Base-by-base conservation (phyloP, 345 rosid genomes). In the Streptanthus diversifolius region DNA sequence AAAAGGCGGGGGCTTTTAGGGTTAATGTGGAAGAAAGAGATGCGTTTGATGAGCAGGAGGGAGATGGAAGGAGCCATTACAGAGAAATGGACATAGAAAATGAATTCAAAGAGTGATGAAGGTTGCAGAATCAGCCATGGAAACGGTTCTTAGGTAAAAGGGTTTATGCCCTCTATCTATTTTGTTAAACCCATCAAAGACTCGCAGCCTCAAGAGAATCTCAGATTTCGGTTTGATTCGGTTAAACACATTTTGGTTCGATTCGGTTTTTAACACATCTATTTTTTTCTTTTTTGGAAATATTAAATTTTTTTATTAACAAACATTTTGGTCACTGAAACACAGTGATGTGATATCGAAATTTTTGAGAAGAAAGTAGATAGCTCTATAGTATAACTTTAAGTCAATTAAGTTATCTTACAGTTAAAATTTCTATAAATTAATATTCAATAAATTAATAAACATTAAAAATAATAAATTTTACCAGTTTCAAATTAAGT, bases 41-140 rank as follows among this genome's bases (percentile, higher is more conserved):
- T 25, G 69, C 92, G 85, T 72, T 68, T 84, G 45, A 77, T 71
- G 67, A 85, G 85, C 47, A 91, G 82, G 27, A 83, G 84, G 70
- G 88, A 81, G 48, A 81, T 63, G 9, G 83, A 71, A 67, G 51
- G 71, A 36, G 83, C 81, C 92, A 77, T 61, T 52, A 19, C 10
- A 35, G 66, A 17, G 48, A 53, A 27, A 68, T 22, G 37, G 54
- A 30, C 39, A 19, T 19, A 24, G 37, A 36, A 56, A 13, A 27
- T 27, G 13, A 14, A 5, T 5, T 68, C 27, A 68, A 6, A 37
- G 27, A 41, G 55, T 30, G 37, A 6, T 13, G 33, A 19, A 29
- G 35, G 49, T 41, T 43, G 51, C 8, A 14, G 25, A 27, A 63
- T 63, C 37, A 25, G 36, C 53, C 67, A 41, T 61, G 19, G 33